These are phyloP conservation scores for Alternaria sp. DNA, from an alignment of 2,329 filamentous ascomycete species.

Conservation along the genomic window DNA sequence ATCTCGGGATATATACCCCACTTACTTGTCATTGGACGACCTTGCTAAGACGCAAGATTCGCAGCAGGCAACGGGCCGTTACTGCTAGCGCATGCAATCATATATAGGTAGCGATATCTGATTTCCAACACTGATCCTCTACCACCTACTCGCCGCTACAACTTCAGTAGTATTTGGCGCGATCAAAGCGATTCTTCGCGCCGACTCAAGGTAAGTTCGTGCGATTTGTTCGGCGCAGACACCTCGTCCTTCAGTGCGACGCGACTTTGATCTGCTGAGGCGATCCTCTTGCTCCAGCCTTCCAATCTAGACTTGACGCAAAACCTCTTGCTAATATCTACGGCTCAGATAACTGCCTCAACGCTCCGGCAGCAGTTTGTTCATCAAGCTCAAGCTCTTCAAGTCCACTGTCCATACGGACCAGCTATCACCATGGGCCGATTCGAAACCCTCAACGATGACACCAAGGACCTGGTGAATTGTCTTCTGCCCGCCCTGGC, in stretches of 20 bases:
- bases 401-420: too few species aligned
- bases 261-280: neutral
- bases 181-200: neutral
- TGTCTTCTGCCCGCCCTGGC: constrained; percentile 41
- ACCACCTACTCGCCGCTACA: neutral
- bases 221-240: neutral
- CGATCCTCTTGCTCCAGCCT: neutral
- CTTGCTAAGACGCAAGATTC: neutral
- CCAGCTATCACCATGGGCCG: constrained; percentile 33
- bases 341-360: neutral
- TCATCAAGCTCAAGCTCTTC: neutral
- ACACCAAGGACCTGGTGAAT: constrained; percentile 40
- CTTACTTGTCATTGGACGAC: neutral
- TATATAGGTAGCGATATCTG: neutral
- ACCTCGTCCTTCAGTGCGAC: neutral
- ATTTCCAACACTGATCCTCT: neutral
- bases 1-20: neutral
- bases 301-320: neutral
- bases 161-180: neutral
- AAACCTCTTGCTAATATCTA: neutral
- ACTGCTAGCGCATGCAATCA: neutral
- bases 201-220: neutral
- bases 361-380: neutral
- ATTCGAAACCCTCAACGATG: constrained; percentile 40
- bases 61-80: neutral